Conservation (phyloP, 306 rosid species). For the Medicago lupulina region DNA sequence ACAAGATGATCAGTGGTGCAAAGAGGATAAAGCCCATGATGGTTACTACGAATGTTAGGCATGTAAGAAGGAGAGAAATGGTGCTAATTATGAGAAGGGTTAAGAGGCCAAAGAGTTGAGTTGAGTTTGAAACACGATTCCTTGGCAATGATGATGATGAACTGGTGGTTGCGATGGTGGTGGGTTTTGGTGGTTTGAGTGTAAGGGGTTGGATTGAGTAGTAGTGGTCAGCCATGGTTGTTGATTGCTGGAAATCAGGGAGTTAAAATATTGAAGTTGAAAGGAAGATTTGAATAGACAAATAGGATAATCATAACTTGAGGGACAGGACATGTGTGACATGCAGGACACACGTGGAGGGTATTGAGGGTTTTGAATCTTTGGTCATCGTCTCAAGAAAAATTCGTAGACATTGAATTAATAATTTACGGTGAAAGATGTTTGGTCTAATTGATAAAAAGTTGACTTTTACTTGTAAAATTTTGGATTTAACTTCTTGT, state of each 20-base stretch:
- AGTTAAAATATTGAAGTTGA: neutral
- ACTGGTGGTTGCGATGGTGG: neutral
- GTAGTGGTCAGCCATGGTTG: slow-evolving; percentile 63
- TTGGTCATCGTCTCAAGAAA: neutral
- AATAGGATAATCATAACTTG: neutral
- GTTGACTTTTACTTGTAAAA: no score
- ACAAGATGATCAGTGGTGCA: slow-evolving; percentile 56
- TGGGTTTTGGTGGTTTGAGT: slow-evolving; percentile 11
- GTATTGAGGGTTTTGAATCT: no score
- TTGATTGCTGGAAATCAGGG: neutral
- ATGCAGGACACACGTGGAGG: slow-evolving; percentile 58
- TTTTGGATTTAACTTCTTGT: no score
- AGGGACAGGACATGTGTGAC: slow-evolving; percentile 43
- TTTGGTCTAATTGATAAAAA: no score
- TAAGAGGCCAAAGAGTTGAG: slow-evolving; percentile 59
- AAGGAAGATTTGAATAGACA: no score
- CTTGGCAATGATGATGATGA: slow-evolving; percentile 48
- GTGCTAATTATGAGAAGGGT: slow-evolving; percentile 59
- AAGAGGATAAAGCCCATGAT: slow-evolving; percentile 53
- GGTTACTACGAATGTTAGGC: slow-evolving; percentile 52
- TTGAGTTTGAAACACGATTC: slow-evolving; percentile 51
- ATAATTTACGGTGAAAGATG: no score
- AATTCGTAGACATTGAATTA: no score
- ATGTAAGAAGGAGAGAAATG: slow-evolving; percentile 61
- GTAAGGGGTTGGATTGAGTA: slow-evolving; percentile 26